Evolutionary conservation across 2,329 filamentous ascomycete species (phyloP).

Genomic region (Parastagonospora nodorum): DNA sequence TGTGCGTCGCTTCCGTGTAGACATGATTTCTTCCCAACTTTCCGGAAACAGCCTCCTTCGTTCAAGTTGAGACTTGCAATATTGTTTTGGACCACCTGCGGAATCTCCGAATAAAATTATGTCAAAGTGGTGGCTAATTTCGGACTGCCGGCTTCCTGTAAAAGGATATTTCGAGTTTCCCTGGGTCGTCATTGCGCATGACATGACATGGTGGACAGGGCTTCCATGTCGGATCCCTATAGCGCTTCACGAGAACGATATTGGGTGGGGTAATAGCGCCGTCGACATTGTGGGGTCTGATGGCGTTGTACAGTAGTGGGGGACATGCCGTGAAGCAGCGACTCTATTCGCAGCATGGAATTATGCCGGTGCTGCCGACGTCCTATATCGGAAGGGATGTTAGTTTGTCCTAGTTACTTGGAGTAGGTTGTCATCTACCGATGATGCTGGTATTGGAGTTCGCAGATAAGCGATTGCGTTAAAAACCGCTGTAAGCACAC

Average conservation of each 20-base stretch:
- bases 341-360: constrained; percentile 4
- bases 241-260: neutral
- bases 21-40: constrained; percentile 3
- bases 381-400: constrained; percentile 13
- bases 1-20: constrained; percentile 19
- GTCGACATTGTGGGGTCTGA: constrained; percentile 28
- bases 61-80: neutral
- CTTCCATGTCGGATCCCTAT: constrained; percentile 3
- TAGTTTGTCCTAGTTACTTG: too few relatives aligned
- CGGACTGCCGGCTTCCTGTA: too few relatives aligned
- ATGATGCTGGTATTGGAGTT: constrained; percentile 11
- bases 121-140: too few relatives aligned
- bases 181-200: too few relatives aligned
- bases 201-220: neutral
- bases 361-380: constrained; percentile 1
- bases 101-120: too few relatives aligned
- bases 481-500: constrained; percentile 30
- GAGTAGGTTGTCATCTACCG: constrained; percentile 2
- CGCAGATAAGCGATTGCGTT: constrained; percentile 35
- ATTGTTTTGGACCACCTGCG: too few relatives aligned
- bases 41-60: neutral
- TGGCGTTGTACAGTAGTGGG: constrained; percentile 23
- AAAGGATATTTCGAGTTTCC: too few relatives aligned
- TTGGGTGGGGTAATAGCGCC: constrained; percentile 12
- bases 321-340: neutral